These are phyloP conservation scores for Apiospora hydei DNA, from an alignment of 2,329 filamentous ascomycete genomes.

Conservation along the genomic window DNA sequence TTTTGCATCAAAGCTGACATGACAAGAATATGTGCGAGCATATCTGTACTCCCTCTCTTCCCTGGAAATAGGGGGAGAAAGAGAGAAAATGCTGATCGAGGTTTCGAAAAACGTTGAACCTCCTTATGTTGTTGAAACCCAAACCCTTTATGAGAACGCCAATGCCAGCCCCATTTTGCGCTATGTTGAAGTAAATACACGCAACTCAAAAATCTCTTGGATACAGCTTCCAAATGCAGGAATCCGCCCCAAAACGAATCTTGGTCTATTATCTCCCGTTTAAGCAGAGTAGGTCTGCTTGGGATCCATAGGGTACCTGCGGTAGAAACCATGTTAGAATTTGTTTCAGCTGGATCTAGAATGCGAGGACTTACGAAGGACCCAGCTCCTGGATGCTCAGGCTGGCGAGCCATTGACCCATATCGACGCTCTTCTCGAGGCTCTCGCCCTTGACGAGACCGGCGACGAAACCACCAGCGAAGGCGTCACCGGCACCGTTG, in stretches of 20 bases:
- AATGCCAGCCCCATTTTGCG: slow-evolving; percentile 24
- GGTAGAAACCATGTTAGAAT: not conserved
- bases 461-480: slow-evolving; percentile 92
- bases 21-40: not conserved
- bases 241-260: not conserved
- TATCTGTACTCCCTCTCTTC: not conserved
- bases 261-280: slow-evolving; percentile 22
- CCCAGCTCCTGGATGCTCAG: slow-evolving; percentile 95
- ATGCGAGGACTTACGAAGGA: slow-evolving; percentile 75
- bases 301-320: slow-evolving; percentile 76
- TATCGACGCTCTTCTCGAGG: slow-evolving; percentile 80
- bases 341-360: slow-evolving; percentile 15
- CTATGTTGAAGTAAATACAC: slow-evolving; percentile 24
- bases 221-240: not conserved
- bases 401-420: slow-evolving; percentile 95
- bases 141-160: slow-evolving; percentile 23
- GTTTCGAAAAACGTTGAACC: not conserved
- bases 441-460: slow-evolving; percentile 86
- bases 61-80: not conserved
- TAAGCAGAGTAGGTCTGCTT: slow-evolving; percentile 72
- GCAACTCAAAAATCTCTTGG: slow-evolving; percentile 11
- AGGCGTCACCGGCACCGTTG: slow-evolving; percentile 95
- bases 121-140: slow-evolving; percentile 25
- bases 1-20: not conserved
- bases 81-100: not conserved